Percentiles rank a stretch among this genome's conserved stretches.
phyloP scores from a whole-genome alignment of 1,284 basidiomycete genomes.

The Malassezia sp. region DNA sequence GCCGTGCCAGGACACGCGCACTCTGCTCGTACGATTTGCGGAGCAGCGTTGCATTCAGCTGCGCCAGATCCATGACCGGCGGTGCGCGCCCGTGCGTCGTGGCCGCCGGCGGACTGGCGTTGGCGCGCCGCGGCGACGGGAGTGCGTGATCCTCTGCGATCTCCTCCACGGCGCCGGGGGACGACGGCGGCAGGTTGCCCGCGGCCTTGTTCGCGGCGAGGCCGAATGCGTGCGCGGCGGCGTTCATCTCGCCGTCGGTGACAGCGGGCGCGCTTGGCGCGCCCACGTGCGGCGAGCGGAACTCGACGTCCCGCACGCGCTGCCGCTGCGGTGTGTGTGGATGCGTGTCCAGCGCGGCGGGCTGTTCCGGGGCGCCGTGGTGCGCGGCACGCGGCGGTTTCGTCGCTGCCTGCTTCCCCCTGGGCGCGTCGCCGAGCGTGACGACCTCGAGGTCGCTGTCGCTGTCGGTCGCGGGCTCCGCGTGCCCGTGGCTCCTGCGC shows the following conservation, averaged over 20 bases:
- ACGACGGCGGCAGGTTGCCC: slow-evolving; percentile 15
- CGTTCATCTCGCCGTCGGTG: slow-evolving; percentile 21
- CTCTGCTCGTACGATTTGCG: slow-evolving; percentile 26
- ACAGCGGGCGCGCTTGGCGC: slow-evolving; percentile 6
- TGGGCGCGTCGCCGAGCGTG: background rate
- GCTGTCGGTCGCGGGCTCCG: background rate
- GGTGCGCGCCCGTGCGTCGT: too few species aligned
- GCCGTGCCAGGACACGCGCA: too few species aligned
- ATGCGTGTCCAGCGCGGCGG: slow-evolving; percentile 1
- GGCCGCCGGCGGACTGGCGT: too few species aligned
- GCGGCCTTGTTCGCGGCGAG: slow-evolving; percentile 22
- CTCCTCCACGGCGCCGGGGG: background rate
- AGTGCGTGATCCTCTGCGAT: background rate
- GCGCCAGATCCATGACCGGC: slow-evolving; percentile 21
- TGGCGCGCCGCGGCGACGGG: background rate
- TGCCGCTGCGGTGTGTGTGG: slow-evolving; percentile 10
- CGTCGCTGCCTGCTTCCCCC: background rate
- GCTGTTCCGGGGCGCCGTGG: background rate
- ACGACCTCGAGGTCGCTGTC: slow-evolving; percentile 13
- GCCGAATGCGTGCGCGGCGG: slow-evolving; percentile 22
- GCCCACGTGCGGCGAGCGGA: slow-evolving; percentile 10
- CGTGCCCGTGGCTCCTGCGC: background rate
- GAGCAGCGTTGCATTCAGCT: slow-evolving; percentile 30
- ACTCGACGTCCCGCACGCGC: slow-evolving; percentile 8
- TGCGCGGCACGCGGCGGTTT: slow-evolving; percentile 3